Conservation (phyloP, 1,139 yeast genomes). For the Scheffersomyces illinoinensis region DNA sequence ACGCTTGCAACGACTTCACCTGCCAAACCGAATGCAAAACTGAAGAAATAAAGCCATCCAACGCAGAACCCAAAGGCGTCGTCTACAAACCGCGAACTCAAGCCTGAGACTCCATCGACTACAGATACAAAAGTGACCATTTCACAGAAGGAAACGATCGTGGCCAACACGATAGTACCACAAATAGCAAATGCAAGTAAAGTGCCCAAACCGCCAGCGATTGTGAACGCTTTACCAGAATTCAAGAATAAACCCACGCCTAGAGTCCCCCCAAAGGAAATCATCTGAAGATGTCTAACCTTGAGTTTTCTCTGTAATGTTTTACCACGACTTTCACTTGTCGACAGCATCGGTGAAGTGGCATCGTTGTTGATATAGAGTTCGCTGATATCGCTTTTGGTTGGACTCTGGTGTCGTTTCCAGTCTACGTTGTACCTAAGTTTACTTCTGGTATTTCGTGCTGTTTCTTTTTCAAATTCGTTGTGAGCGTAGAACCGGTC, state of each 20-base stretch:
- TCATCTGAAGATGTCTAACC: conserved; percentile 75
- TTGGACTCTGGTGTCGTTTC: conserved; percentile 2
- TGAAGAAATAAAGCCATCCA: conserved; percentile 76
- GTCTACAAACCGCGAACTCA: conserved; percentile 78
- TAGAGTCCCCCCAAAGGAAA: conserved; percentile 78
- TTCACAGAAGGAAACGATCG: conserved; percentile 79
- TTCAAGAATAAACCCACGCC: conserved; percentile 82
- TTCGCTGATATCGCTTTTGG: conserved; percentile 1
- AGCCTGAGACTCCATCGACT: conserved; percentile 76
- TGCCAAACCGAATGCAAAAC: conserved; percentile 73
- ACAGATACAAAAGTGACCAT: conserved; percentile 84
- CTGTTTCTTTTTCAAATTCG: conserved; percentile 12
- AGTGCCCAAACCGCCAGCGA: conserved; percentile 84
- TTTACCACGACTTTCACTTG: conserved; percentile 3
- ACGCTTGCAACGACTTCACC: conserved; percentile 81
- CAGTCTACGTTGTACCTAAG: conserved; percentile 11
- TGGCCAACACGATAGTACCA: conserved; percentile 66
- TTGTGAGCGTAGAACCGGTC: conserved; percentile 29
- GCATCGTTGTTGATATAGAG: not conserved
- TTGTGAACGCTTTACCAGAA: conserved; percentile 75
- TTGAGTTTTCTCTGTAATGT: conserved; percentile 55
- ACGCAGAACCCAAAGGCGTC: conserved; percentile 84
- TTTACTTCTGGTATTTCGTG: conserved; percentile 3
- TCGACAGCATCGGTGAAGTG: conserved; percentile 2
- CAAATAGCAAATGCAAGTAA: conserved; percentile 67